Base-by-base conservation (phyloP, 2,329 filamentous ascomycete species). In the Neospermospora avenae region DNA sequence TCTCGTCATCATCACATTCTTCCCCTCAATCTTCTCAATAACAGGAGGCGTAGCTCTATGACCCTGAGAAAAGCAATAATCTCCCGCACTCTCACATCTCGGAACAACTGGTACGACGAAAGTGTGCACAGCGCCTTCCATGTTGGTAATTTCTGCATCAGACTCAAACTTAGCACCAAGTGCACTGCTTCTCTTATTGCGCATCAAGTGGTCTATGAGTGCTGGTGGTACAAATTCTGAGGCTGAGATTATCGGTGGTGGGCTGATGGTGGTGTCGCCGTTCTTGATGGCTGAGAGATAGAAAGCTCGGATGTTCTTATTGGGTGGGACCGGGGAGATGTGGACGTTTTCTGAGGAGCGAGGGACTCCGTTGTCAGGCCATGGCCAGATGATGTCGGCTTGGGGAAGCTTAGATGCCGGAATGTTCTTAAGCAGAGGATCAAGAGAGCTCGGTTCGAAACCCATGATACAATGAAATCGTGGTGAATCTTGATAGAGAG, bases 121-220 rank as follows among this genome's bases (percentile, higher is more conserved):
- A 1, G 63, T 69, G 37, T 70, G 68, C 54, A 70, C 57, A 0
- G 63, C 65, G 16, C 68, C 68, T 46, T 71, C 68, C 65, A 70
- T 66, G 54, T 70, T 63, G 4, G 67, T 69, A 46, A 69, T 69
- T 8, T 64, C 54, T 18, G 67, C 62, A 13, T 18, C 16, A 4
- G 18, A 0, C 1, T 31, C 20, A 51, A 63, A 68, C 48, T 70
- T 70, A 11, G 62, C 60, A 11, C 53, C 64, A 3, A 70, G 49
- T 1, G 68, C 68, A 16, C 58, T 59, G 34, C 59, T 35, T 28
- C 65, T 67, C 58, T 70, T 70, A 3, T 48, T 57, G 3, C 68
- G 56, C 67, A 70, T 70, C 14, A 70, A 34, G 7, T 64, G 54
- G 16, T 48, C 49, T 6, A 68, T 31, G 2, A 69, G 34, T 2